Conservation (phyloP, 106 monocot genomes). For the Platanthera guangdongensis region DNA sequence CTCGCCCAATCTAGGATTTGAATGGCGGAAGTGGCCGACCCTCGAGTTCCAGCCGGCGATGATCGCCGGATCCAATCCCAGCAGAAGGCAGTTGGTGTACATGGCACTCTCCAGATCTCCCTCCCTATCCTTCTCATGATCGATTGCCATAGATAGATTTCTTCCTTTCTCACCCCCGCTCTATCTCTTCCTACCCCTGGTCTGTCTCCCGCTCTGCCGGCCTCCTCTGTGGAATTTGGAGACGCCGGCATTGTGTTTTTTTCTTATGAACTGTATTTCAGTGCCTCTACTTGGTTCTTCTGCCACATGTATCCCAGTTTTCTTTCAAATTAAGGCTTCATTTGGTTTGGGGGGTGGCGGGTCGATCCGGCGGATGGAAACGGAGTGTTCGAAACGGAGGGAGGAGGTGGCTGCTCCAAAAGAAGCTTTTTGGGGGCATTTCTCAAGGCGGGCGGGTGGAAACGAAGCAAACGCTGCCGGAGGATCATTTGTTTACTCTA, state of each 20-base stretch:
- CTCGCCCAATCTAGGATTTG: constrained; percentile 90
- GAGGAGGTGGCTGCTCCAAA: no score
- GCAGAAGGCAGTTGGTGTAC: constrained; percentile 97
- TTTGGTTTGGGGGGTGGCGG: no score
- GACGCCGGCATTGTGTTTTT: neutral
- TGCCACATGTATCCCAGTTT: no score
- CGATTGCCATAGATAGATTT: constrained; percentile 52
- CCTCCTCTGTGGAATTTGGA: neutral
- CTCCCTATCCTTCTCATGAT: constrained; percentile 89
- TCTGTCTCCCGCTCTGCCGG: neutral
- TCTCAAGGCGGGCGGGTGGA: no score
- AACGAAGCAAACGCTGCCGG: no score
- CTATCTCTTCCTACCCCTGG: neutral
- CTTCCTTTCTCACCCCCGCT: neutral
- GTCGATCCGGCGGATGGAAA: no score
- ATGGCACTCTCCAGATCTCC: constrained; percentile 91
- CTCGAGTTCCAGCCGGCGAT: constrained; percentile 36
- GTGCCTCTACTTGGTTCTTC: no score
- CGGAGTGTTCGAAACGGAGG: no score
- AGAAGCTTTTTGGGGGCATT: no score
- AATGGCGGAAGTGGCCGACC: constrained; percentile 76
- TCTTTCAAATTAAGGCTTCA: no score
- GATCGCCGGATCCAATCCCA: constrained; percentile 88
- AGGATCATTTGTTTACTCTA: no score
- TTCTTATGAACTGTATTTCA: no score